Evolutionary conservation across 163 green algal species (phyloP).

Genomic region (Dunaliella salina): DNA sequence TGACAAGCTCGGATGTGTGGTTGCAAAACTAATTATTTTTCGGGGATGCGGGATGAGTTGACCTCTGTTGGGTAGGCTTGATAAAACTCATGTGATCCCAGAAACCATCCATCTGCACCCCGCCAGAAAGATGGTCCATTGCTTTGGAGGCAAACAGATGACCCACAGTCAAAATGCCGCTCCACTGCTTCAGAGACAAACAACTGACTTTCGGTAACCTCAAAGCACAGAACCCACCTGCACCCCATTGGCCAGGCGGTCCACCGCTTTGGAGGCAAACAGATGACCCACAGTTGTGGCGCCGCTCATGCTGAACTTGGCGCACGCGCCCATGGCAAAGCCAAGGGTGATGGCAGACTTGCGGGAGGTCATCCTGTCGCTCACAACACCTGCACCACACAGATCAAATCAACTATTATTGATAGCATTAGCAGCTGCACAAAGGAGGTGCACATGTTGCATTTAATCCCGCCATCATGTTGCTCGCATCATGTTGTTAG

Average conservation of each 20-base stretch:
- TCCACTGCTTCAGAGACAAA: too few species aligned
- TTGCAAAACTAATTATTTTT: too few species aligned
- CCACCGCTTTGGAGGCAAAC: conserved; percentile 51
- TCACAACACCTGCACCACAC: conserved; percentile 16
- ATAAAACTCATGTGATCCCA: too few species aligned
- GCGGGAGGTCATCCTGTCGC: conserved; percentile 47
- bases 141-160: conserved; percentile 52
- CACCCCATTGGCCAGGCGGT: conserved; percentile 58
- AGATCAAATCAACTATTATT: too few species aligned
- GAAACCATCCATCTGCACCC: conserved; percentile 52
- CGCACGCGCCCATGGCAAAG: conserved; percentile 48
- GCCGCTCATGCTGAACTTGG: conserved; percentile 54
- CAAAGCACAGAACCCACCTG: conserved; percentile 26
- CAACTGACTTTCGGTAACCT: too few species aligned
- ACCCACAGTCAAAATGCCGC: conserved; percentile 22
- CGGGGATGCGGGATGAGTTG: too few species aligned
- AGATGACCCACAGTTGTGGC: conserved; percentile 34
- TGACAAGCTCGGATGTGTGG: too few species aligned
- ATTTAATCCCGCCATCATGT: too few species aligned
- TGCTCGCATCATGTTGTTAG: too few species aligned
- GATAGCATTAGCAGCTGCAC: too few species aligned
- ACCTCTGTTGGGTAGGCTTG: too few species aligned
- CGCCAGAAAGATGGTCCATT: conserved; percentile 52
- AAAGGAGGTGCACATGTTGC: too few species aligned
- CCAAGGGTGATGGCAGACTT: conserved; percentile 57